Conservation (phyloP, 164 flowering plant genomes). For the Vitis rupestris region DNA sequence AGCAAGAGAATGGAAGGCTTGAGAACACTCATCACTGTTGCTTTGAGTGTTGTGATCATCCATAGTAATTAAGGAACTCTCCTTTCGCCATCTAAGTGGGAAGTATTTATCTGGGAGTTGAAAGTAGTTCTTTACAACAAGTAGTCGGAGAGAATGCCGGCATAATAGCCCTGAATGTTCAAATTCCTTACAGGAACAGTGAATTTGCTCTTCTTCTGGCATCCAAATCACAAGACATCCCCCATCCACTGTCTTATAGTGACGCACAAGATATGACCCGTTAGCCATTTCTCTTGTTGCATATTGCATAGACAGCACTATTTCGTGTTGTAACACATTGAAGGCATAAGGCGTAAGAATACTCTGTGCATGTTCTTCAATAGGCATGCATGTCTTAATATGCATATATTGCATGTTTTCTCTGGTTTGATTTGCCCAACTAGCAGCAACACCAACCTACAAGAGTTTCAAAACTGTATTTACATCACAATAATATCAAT, state of each 20-base stretch:
- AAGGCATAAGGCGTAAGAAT: slow-evolving; percentile 65
- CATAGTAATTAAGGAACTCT: slow-evolving; percentile 30
- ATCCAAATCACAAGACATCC: slow-evolving; percentile 37
- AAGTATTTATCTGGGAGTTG: slow-evolving; percentile 39
- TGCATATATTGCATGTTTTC: slow-evolving; percentile 34
- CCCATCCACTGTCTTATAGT: slow-evolving; percentile 50
- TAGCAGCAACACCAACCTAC: slow-evolving; percentile 45
- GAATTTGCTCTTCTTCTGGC: slow-evolving; percentile 31
- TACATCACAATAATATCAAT: background rate
- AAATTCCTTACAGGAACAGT: slow-evolving; percentile 42
- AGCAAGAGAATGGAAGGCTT: slow-evolving; percentile 47
- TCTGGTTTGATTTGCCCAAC: slow-evolving; percentile 20
- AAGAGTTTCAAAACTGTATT: background rate
- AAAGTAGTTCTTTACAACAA: slow-evolving; percentile 33
- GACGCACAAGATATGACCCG: slow-evolving; percentile 59
- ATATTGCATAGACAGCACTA: slow-evolving; percentile 55
- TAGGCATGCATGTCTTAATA: slow-evolving; percentile 54
- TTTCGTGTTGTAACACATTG: slow-evolving; percentile 50
- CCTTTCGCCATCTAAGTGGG: slow-evolving; percentile 38
- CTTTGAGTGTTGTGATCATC: slow-evolving; percentile 27
- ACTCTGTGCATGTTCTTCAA: slow-evolving; percentile 60
- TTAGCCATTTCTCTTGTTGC: slow-evolving; percentile 49
- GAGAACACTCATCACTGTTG: slow-evolving; percentile 41
- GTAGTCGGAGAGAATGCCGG: slow-evolving; percentile 37
- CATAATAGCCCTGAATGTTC: slow-evolving; percentile 36